phyloP scores from a whole-genome alignment of 75 land plant species.

The Pseudotsuga menziesii region DNA sequence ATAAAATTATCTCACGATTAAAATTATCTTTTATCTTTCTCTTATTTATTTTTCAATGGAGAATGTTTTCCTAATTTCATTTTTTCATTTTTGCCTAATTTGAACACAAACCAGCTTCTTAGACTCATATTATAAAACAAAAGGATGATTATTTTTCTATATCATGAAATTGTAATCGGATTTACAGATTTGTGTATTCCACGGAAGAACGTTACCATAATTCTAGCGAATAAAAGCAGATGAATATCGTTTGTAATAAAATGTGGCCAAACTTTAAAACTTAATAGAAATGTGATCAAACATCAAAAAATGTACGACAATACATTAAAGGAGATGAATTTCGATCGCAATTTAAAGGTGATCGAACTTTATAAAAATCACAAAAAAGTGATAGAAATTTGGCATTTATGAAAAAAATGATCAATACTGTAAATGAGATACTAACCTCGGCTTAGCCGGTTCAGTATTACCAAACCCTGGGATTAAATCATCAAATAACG shows the following conservation, averaged over 20 bases:
- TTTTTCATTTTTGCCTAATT: too few relatives aligned
- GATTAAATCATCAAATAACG: conserved; percentile 67
- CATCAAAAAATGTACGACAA: neutral
- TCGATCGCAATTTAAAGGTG: neutral
- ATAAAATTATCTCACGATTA: too few relatives aligned
- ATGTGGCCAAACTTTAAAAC: neutral
- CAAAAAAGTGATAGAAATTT: conserved; percentile 1
- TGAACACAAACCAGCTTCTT: too few relatives aligned
- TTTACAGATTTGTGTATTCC: too few relatives aligned
- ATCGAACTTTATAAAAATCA: conserved; percentile 4
- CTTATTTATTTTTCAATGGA: too few relatives aligned
- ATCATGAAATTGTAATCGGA: too few relatives aligned
- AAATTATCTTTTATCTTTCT: too few relatives aligned
- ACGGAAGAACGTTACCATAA: neutral
- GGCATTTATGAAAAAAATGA: neutral
- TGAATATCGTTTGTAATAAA: neutral
- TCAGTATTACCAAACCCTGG: conserved; percentile 71
- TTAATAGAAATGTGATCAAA: neutral
- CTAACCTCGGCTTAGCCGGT: conserved; percentile 28
- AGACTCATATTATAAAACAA: too few relatives aligned
- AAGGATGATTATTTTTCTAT: too few relatives aligned
- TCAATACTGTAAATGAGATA: neutral
- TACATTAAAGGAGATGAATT: neutral
- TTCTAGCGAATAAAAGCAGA: neutral
- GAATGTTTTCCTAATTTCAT: too few relatives aligned